These are phyloP conservation scores for Cryptosporidium ubiquitum DNA, from an alignment of 169 alveolate species.

Conservation along the genomic window DNA sequence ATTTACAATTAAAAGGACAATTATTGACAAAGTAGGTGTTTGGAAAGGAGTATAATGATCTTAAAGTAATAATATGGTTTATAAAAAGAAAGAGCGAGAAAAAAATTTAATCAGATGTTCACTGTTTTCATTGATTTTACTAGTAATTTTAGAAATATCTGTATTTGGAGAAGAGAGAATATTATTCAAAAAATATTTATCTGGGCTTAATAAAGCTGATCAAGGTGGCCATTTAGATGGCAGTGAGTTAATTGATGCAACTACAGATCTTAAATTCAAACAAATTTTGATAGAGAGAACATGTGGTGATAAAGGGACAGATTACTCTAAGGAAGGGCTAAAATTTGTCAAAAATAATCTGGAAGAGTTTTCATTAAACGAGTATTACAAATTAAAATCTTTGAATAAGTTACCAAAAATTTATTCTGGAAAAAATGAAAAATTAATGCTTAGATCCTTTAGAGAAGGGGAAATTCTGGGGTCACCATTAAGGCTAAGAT, in stretches of 20 bases:
- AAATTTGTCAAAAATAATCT: conserved; percentile 6
- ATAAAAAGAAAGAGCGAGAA: conserved; percentile 14
- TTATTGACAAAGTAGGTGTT: not conserved
- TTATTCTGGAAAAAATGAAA: conserved; percentile 30
- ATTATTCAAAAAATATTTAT: not conserved
- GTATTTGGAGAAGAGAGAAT: not conserved
- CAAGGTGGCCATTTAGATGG: not conserved
- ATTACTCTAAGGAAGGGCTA: not conserved
- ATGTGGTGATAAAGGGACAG: conserved; percentile 35
- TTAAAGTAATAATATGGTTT: conserved; percentile 11
- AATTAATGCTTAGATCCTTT: conserved; percentile 28
- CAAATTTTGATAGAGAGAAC: conserved; percentile 17
- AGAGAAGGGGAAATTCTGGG: conserved; percentile 45
- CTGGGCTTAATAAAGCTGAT: not conserved
- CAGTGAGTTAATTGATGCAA: not conserved
- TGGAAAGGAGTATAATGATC: not conserved
- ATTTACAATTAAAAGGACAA: not conserved
- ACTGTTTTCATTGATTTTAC: not conserved
- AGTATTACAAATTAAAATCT: conserved; percentile 6
- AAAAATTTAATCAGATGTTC: not conserved
- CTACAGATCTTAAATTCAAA: not conserved
- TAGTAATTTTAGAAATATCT: not conserved
- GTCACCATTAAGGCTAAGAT: conserved; percentile 56
- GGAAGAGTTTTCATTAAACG: conserved; percentile 32
- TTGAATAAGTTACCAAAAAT: conserved; percentile 29